Evolutionary conservation across 1,284 basidiomycete species (phyloP).

Genomic region (Ustilago sp.): DNA sequence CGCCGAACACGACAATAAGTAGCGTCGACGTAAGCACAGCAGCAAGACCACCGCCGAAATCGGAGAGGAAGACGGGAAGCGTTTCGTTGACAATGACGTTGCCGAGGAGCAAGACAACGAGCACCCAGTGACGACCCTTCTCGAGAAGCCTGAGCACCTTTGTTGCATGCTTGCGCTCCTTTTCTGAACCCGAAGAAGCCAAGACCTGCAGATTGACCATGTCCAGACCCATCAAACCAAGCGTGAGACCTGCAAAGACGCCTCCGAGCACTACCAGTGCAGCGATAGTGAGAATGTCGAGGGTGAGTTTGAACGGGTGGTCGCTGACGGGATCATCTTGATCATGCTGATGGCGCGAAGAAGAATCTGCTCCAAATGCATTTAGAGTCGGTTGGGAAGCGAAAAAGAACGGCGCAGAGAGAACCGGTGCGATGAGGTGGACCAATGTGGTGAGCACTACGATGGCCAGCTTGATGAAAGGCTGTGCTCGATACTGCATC

Average conservation of each 20-base stretch:
- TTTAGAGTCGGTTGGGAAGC: slow-evolving; percentile 1
- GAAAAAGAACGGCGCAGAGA: slow-evolving; percentile 25
- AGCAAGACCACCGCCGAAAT: slow-evolving; percentile 64
- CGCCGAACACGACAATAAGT: slow-evolving; percentile 72
- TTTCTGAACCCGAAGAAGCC: slow-evolving; percentile 81
- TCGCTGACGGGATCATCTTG: slow-evolving; percentile 44
- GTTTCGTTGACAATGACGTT: slow-evolving; percentile 80
- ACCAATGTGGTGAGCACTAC: slow-evolving; percentile 42
- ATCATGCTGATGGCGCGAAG: slow-evolving; percentile 25
- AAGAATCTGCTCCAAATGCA: neutral
- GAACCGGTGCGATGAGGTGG: slow-evolving; percentile 44
- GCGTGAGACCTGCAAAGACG: slow-evolving; percentile 76
- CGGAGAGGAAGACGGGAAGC: slow-evolving; percentile 70
- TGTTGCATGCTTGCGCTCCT: slow-evolving; percentile 70
- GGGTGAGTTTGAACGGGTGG: slow-evolving; percentile 51
- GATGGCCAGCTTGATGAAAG: slow-evolving; percentile 46
- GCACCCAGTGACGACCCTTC: slow-evolving; percentile 91
- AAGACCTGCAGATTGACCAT: slow-evolving; percentile 90
- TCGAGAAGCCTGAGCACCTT: slow-evolving; percentile 76
- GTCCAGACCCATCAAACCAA: slow-evolving; percentile 94
- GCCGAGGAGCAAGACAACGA: slow-evolving; percentile 82
- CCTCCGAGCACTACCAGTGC: slow-evolving; percentile 70
- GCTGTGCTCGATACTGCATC: slow-evolving; percentile 38
- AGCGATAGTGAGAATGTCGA: slow-evolving; percentile 59
- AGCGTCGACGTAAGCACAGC: slow-evolving; percentile 65